These are phyloP conservation scores for Myriosclerotinia duriaeana DNA, from an alignment of 2,329 filamentous ascomycete genomes.

Conservation along the genomic window DNA sequence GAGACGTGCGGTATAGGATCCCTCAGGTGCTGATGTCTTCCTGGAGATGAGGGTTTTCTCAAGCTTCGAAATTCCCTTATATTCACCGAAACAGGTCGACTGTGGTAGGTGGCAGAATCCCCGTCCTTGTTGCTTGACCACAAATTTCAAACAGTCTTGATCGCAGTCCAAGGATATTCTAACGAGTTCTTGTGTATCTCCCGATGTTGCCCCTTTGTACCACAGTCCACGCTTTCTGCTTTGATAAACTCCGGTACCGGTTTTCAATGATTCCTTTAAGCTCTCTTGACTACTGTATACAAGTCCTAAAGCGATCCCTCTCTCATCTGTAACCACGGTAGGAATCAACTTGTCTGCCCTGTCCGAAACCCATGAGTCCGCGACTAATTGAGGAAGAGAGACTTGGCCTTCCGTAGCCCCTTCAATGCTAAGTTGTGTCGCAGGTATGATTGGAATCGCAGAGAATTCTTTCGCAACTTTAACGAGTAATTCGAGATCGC, in stretches of 20 bases:
- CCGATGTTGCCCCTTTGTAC: conserved; percentile 95
- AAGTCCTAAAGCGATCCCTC: conserved; percentile 78
- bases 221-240: conserved; percentile 93
- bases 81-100: conserved; percentile 86
- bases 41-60: conserved; percentile 83
- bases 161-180: conserved; percentile 88
- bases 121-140: conserved; percentile 83
- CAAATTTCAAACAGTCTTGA: conserved; percentile 85
- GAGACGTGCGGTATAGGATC: conserved; percentile 89
- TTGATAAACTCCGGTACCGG: conserved; percentile 81
- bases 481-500: conserved; percentile 29
- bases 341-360: conserved; percentile 80
- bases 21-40: conserved; percentile 77
- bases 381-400: conserved; percentile 68
- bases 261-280: conserved; percentile 79
- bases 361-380: conserved; percentile 76
- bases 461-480: conserved; percentile 32
- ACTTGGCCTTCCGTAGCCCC: conserved; percentile 58
- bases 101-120: conserved; percentile 94
- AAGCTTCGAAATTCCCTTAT: conserved; percentile 76
- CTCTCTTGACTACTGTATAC: conserved; percentile 95
- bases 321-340: conserved; percentile 87
- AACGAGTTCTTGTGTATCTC: conserved; percentile 87
- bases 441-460: conserved; percentile 73
- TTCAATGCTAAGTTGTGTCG: conserved; percentile 66